Evolutionary conservation across 306 rosid species (phyloP).

Genomic region (Corylus avellana): DNA sequence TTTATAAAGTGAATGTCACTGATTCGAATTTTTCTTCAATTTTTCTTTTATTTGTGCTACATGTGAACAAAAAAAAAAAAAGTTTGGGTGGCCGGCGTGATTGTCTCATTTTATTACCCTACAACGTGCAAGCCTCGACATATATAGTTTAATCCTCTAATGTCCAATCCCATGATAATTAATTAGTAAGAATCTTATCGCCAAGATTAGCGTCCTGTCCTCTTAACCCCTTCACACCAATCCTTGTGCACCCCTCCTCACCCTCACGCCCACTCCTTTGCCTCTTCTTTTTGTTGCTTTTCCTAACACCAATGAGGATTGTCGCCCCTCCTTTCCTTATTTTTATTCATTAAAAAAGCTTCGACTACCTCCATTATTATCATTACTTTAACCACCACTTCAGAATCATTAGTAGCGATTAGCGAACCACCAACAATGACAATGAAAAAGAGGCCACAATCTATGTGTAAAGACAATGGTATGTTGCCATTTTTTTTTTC

Average conservation of each 20-base stretch:
- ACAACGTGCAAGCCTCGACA: constrained; percentile 20
- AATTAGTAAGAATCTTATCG: constrained; percentile 9
- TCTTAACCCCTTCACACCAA: not conserved
- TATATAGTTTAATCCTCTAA: not conserved
- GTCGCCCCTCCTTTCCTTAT: not conserved
- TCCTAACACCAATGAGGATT: constrained; percentile 25
- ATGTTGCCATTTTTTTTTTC: no score
- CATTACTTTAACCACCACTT: not conserved
- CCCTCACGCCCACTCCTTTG: constrained; percentile 12
- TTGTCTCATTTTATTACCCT: not conserved
- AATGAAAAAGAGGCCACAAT: no score
- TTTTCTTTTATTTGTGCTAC: no score
- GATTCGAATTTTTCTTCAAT: no score
- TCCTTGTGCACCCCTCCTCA: constrained; percentile 3
- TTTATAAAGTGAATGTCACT: no score
- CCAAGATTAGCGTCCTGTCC: constrained; percentile 23
- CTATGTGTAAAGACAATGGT: no score
- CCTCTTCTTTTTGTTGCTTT: constrained; percentile 13
- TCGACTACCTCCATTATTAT: constrained; percentile 16
- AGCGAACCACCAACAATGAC: no score
- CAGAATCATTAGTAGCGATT: no score
- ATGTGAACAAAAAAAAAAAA: no score
- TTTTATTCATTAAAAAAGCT: not conserved
- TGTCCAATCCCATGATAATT: constrained; percentile 8
- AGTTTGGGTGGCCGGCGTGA: no score